Conservation (phyloP, 1,284 basidiomycete genomes). For the Puccinia sorghi region DNA sequence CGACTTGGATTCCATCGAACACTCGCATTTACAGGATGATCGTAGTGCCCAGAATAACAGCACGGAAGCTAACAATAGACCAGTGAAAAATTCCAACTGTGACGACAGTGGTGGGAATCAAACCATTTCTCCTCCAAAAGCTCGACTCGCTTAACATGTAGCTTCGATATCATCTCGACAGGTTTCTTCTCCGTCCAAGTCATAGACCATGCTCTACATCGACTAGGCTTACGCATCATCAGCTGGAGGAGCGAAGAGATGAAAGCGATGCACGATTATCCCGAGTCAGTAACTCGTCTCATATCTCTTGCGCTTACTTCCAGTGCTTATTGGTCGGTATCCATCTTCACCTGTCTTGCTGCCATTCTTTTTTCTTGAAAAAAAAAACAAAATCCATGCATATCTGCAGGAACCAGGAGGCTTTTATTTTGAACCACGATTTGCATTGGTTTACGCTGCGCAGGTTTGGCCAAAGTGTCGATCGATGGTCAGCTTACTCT, state of each 20-base stretch:
- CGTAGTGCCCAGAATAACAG: background rate
- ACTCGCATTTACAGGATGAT: constrained; percentile 51
- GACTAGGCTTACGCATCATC: constrained; percentile 77
- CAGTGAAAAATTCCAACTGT: constrained; percentile 24
- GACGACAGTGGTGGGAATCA: constrained; percentile 37
- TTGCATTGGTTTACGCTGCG: constrained; percentile 88
- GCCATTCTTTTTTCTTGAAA: no score
- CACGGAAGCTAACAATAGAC: background rate
- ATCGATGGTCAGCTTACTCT: constrained; percentile 50
- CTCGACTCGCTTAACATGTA: no score
- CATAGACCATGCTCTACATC: constrained; percentile 66
- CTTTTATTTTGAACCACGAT: constrained; percentile 81
- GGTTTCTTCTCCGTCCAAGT: constrained; percentile 81
- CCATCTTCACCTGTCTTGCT: constrained; percentile 36
- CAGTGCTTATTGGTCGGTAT: constrained; percentile 34
- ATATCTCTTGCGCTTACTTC: constrained; percentile 1
- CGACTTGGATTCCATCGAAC: constrained; percentile 64
- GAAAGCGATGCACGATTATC: constrained; percentile 71
- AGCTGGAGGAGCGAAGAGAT: constrained; percentile 83
- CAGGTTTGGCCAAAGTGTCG: constrained; percentile 69
- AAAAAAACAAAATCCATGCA: no score
- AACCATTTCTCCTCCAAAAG: background rate
- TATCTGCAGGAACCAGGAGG: constrained; percentile 70
- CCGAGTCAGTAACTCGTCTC: constrained; percentile 66
- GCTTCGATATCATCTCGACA: constrained; percentile 54